Base-by-base conservation (phyloP, 805 yeast species). In the Clavispora phyllophila region DNA sequence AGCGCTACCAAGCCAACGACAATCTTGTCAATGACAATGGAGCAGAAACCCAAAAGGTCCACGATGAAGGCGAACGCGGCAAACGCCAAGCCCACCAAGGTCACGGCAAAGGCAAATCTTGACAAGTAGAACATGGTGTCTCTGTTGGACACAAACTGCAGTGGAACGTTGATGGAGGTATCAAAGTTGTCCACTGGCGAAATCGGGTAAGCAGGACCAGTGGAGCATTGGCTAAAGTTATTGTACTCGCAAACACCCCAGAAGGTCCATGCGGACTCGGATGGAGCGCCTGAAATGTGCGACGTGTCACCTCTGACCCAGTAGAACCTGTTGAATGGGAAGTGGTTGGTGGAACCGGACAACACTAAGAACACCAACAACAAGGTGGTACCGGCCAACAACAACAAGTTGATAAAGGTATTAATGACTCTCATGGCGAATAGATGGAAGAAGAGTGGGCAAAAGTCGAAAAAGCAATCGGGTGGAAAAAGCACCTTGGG, bases 181-280 rank as follows among this genome's bases (percentile, higher is more conserved):
- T 71, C 71, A 54, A 88, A 88, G 68, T 87, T 87, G 54, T 78
- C 79, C 37, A 63, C 76, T 23, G 96, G 96, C 20, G 95, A 85
- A 59, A 89, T 79, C 34, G 96, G 88, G 65, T 73, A 82, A n/a
- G 87, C 97, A 15, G 96, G 84, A 12, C 80, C 78, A 35, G 73
- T 60, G 36, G 62, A 58, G 56, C 74, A 75, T 17, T 62, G 45
- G 35, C 79, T 61, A 66, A 88, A 88, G 62, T 79, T 72, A 34
- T 58, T 48, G 42, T 77, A 76, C 48, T 75, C 72, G 61, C 87
- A 81, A 36, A 83, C 71, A 48, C 83, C 81, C 76, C 91, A 90
- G 63, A 78, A 78, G 9, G 90, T 84, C 96, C 96, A 90, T 54
- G 90, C 79, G 3, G 87, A 70, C 13, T 63, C 58, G 28, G 60